Evolutionary conservation across 805 yeast genomes (phyloP).

Genomic region (Metschnikowia borealis): DNA sequence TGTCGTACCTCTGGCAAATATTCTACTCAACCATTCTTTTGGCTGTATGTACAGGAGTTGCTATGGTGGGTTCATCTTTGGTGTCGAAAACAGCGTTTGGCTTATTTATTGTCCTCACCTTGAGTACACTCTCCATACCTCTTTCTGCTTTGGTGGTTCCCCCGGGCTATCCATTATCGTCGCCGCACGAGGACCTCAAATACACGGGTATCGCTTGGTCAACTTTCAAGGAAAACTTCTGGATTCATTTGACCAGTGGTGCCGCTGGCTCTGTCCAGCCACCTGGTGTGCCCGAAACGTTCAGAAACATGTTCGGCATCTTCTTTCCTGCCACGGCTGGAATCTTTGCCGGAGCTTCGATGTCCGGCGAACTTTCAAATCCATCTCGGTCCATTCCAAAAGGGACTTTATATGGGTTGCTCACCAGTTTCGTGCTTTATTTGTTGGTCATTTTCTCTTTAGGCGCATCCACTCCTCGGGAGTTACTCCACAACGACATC

Average conservation of each 20-base stretch:
- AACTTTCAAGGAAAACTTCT: constrained; percentile 61
- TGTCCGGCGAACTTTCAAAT: constrained; percentile 87
- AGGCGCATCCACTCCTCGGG: constrained; percentile 78
- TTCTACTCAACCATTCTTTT: constrained; percentile 68
- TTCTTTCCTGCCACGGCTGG: constrained; percentile 99
- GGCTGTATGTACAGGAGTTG: constrained; percentile 66
- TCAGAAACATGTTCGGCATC: constrained; percentile 85
- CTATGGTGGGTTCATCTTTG: constrained; percentile 73
- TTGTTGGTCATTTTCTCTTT: constrained; percentile 75
- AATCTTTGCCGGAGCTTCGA: constrained; percentile 96
- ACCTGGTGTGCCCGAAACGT: constrained; percentile 55
- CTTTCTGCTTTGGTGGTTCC: constrained; percentile 61
- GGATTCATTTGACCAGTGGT: constrained; percentile 78
- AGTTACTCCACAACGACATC: constrained; percentile 69
- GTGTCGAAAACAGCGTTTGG: constrained; percentile 81
- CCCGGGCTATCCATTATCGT: constrained; percentile 51
- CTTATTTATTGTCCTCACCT: constrained; percentile 59
- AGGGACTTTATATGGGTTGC: constrained; percentile 86
- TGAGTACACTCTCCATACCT: constrained; percentile 80
- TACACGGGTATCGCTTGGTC: constrained; percentile 75
- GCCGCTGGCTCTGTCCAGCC: constrained; percentile 84
- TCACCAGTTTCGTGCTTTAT: constrained; percentile 74
- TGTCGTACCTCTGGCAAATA: constrained; percentile 64
- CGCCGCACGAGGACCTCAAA: constrained; percentile 40
- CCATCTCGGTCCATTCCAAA: constrained; percentile 89